Evolutionary conservation across 148 eudicot species (phyloP).

Genomic region (Cornus kousa): DNA sequence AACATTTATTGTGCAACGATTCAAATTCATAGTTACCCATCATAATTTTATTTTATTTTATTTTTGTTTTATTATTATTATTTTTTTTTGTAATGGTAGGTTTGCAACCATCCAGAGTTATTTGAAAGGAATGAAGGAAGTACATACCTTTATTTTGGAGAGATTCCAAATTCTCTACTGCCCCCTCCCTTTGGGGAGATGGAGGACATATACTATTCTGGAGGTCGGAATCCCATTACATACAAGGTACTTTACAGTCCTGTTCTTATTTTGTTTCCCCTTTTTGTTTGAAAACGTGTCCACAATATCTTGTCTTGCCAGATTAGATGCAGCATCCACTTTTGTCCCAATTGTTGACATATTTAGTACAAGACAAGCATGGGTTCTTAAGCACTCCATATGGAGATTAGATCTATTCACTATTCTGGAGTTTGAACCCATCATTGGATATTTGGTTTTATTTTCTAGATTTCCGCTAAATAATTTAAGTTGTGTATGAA

Average conservation of each 20-base stretch:
- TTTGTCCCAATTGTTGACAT: background rate
- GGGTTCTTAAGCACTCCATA: background rate
- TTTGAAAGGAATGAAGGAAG: slow-evolving; percentile 99
- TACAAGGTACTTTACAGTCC: slow-evolving; percentile 50
- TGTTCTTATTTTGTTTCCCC: background rate
- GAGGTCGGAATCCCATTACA: slow-evolving; percentile 76
- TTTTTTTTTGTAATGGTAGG: slow-evolving; percentile 42
- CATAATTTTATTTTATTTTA: background rate
- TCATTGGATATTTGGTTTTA: background rate
- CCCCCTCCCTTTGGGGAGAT: slow-evolving; percentile 92
- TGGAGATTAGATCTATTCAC: background rate
- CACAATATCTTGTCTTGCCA: background rate
- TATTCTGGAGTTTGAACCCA: background rate
- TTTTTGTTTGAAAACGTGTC: background rate
- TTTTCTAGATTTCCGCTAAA: too few relatives aligned
- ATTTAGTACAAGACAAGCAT: background rate
- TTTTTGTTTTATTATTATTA: too few relatives aligned
- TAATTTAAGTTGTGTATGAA: background rate
- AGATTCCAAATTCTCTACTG: slow-evolving; percentile 69
- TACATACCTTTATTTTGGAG: slow-evolving; percentile 80
- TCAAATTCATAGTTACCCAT: background rate
- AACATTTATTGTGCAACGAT: background rate
- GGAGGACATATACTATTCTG: slow-evolving; percentile 78
- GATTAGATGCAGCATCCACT: background rate
- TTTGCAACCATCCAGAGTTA: slow-evolving; percentile 97